Conservation (phyloP, 495 filamentous ascomycete species). For the Annulohypoxylon bovei region DNA sequence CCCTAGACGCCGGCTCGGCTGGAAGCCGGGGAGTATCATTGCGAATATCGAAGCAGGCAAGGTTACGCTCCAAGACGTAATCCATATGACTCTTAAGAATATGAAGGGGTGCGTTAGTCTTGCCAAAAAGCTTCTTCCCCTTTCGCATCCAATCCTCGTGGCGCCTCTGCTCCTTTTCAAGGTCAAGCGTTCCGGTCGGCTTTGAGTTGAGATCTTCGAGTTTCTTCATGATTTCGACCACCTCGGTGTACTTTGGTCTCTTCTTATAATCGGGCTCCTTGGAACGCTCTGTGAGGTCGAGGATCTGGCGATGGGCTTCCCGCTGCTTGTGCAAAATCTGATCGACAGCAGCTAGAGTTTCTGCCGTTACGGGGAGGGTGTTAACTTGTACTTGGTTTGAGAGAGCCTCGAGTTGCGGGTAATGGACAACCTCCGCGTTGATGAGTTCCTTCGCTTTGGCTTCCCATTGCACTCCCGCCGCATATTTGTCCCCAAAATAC, state of each 20-base stretch:
- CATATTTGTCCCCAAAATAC: constrained; percentile 77
- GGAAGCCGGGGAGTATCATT: constrained; percentile 85
- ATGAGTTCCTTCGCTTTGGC: constrained; percentile 93
- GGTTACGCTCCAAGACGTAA: constrained; percentile 86
- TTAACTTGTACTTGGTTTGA: constrained; percentile 77
- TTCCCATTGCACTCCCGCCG: constrained; percentile 87
- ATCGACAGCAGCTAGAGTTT: constrained; percentile 85
- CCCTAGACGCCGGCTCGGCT: constrained; percentile 89
- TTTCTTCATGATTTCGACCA: constrained; percentile 86
- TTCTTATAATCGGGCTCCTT: constrained; percentile 77
- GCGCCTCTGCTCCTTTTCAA: constrained; percentile 93
- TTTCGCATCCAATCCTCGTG: constrained; percentile 99
- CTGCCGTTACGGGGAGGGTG: constrained; percentile 79
- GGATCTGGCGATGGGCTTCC: constrained; percentile 88
- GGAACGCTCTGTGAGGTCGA: constrained; percentile 79
- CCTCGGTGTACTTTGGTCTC: constrained; percentile 89
- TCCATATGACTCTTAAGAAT: constrained; percentile 95
- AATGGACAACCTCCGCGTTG: constrained; percentile 86
- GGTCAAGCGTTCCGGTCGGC: constrained; percentile 86
- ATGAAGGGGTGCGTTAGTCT: constrained; percentile 95
- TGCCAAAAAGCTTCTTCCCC: constrained; percentile 98
- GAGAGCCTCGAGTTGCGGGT: constrained; percentile 91
- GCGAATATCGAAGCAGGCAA: constrained; percentile 89
- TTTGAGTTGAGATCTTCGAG: constrained; percentile 90
- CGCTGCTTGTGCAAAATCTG: constrained; percentile 95